These are phyloP conservation scores for Eucalyptus grandis DNA, from an alignment of 345 rosid species.

Conservation along the genomic window DNA sequence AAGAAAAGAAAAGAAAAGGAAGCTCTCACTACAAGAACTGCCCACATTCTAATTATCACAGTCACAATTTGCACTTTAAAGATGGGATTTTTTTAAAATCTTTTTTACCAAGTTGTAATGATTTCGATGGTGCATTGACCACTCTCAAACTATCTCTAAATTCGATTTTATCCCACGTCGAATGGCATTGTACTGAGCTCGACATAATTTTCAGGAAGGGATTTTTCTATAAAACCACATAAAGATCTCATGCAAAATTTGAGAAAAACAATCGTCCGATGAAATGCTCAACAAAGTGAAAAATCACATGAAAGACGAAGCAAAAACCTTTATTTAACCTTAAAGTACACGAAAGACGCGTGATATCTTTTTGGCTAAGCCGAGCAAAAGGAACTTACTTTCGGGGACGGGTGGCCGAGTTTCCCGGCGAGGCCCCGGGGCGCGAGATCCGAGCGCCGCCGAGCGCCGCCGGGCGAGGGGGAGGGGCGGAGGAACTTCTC, in stretches of 20 bases:
- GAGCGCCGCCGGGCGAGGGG: not conserved
- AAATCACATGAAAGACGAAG: not conserved
- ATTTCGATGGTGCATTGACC: not conserved
- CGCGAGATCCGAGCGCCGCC: conserved; percentile 30
- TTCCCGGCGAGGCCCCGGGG: conserved; percentile 48
- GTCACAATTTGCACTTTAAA: not conserved
- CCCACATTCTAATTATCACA: not conserved
- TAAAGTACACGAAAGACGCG: not conserved
- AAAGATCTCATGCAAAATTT: not conserved
- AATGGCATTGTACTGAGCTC: not conserved
- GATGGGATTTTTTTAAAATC: not conserved
- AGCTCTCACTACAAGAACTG: not conserved
- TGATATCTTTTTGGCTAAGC: not conserved
- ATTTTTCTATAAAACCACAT: not conserved
- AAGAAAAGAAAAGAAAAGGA: not conserved
- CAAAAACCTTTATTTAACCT: not conserved
- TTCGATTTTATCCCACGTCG: not conserved
- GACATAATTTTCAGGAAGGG: not conserved
- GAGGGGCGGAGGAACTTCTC: conserved; percentile 61
- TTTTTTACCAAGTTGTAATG: not conserved
- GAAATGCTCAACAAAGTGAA: not conserved
- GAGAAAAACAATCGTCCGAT: not conserved
- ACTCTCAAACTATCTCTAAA: not conserved
- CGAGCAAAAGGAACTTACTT: conserved; percentile 19
- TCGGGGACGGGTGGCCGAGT: conserved; percentile 71